These are phyloP conservation scores for Colletotrichum caudatum DNA, from an alignment of 2,329 filamentous ascomycete genomes.

Conservation along the genomic window DNA sequence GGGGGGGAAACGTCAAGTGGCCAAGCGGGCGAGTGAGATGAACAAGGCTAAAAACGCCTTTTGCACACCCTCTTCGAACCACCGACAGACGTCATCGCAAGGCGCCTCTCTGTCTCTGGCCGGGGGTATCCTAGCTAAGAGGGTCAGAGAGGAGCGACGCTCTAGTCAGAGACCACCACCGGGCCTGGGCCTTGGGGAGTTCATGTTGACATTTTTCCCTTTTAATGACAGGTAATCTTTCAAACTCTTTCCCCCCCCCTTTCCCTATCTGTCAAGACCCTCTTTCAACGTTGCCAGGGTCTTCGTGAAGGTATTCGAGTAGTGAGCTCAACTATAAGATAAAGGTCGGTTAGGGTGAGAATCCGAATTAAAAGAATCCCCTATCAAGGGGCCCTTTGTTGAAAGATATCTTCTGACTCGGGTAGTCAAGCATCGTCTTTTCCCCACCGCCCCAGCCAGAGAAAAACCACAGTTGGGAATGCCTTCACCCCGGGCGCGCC, in stretches of 20 bases:
- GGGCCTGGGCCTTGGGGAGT: conserved; percentile 11
- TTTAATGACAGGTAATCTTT: neutral
- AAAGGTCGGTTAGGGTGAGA: no score
- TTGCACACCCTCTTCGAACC: conserved; percentile 33
- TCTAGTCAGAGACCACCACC: neutral
- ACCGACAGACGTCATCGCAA: conserved; percentile 36
- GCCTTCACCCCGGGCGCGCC: conserved; percentile 18
- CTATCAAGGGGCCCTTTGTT: no score
- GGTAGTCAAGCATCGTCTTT: neutral
- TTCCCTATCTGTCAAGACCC: no score
- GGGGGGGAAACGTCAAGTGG: neutral
- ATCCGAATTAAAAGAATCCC: no score
- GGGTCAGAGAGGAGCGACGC: conserved; percentile 9
- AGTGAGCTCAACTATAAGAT: no score
- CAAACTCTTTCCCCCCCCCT: neutral
- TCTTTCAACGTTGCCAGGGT: neutral
- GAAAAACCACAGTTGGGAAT: conserved; percentile 19
- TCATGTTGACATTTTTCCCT: neutral
- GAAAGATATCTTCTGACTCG: no score
- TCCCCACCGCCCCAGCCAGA: neutral
- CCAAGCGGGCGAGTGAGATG: neutral
- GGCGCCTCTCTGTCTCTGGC: conserved; percentile 5
- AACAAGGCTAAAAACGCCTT: neutral
- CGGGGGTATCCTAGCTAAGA: conserved; percentile 23
- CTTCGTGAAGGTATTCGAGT: neutral